Percentiles rank a stretch among this genome's conserved stretches.
Conservation (phyloP, 2,329 filamentous ascomycete genomes). For the Cladorrhinum sp. region DNA sequence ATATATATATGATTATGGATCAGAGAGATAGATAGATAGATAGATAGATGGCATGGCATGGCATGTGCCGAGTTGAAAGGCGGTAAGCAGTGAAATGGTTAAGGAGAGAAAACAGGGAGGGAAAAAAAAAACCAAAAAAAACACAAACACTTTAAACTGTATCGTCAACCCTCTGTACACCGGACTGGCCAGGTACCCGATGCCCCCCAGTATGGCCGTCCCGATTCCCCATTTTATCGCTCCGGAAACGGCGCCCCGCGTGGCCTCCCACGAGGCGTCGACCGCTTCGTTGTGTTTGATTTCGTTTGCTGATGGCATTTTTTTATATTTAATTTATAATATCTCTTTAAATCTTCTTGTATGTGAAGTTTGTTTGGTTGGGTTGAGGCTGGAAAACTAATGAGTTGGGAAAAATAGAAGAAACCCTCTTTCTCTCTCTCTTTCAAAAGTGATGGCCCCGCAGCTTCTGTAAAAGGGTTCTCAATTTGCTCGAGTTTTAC, state of each 20-base stretch:
- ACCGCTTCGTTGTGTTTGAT: constrained; percentile 52
- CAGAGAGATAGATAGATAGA: no score
- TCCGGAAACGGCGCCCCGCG: constrained; percentile 63
- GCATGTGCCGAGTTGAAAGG: neutral
- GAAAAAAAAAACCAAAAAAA: constrained; percentile 18
- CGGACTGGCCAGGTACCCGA: constrained; percentile 64
- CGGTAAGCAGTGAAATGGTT: neutral
- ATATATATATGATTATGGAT: no score
- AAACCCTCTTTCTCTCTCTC: no score
- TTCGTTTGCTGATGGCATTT: constrained; percentile 24
- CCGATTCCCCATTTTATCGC: constrained; percentile 71
- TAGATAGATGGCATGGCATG: neutral
- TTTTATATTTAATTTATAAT: neutral
- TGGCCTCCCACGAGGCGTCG: constrained; percentile 69
- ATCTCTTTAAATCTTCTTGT: neutral
- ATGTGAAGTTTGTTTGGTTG: no score
- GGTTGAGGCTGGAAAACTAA: no score
- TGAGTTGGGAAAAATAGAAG: no score
- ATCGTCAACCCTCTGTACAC: constrained; percentile 70
- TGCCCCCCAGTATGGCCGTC: constrained; percentile 58
- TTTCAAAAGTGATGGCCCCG: no score
- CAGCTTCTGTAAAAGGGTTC: neutral
- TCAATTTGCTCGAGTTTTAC: neutral
- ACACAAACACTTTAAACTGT: constrained; percentile 71
- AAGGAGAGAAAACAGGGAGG: neutral